Base-by-base conservation (phyloP, 2,329 filamentous ascomycete genomes). In the Didymosphaeria variabile region DNA sequence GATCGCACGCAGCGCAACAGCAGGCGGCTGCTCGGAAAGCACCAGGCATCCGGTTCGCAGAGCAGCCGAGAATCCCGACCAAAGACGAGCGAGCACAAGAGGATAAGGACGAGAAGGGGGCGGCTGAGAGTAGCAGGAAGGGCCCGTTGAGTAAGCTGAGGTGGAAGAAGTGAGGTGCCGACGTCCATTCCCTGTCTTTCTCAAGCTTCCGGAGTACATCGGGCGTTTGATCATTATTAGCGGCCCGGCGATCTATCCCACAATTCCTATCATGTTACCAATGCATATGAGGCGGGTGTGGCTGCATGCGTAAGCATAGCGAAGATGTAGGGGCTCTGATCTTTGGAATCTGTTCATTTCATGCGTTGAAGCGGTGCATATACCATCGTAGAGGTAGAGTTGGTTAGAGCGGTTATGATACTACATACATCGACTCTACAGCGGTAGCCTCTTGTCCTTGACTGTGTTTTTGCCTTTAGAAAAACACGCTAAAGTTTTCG, bases 1-100 rank as follows among this genome's bases (percentile, higher is more conserved):
- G 75, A 6, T 75, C 73, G 19, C 67, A 74, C 12, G 52, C 32
- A 15, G 38, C 50, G 53, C 29, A 42, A 29, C 34, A 55, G 19
- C n/a, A 9, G 15, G 52, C 23, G 5, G 29, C 52, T 2, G 44
- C 60, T 23, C 65, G 64, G 10, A 67, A 72, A 23, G 81, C 83
- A 61, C 83, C 84, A 42, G 86, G 86, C 3, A 90, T 90, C 63
- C 80, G 87, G 26, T 90, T 90, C 71, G 88, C 87, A 3, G 87
- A 89, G 36, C 71, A 76, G 56, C 77, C 76, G 5, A 61, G 73
- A 17, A 64, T 75, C 3, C 74, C 72, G 50, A 76, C 73, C 0
- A 77, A 76, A 55, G 75, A 77, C 58, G 75, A 75, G 66, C 57
- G 73, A 17, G 69, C 66, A 34, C 66, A 63, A 13, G 69, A 69